Evolutionary conservation across 2,329 filamentous ascomycete species (phyloP), one percentile per base, ranked within the genome.

Genomic region (Scopulariopsis brevicaulis): DNA sequence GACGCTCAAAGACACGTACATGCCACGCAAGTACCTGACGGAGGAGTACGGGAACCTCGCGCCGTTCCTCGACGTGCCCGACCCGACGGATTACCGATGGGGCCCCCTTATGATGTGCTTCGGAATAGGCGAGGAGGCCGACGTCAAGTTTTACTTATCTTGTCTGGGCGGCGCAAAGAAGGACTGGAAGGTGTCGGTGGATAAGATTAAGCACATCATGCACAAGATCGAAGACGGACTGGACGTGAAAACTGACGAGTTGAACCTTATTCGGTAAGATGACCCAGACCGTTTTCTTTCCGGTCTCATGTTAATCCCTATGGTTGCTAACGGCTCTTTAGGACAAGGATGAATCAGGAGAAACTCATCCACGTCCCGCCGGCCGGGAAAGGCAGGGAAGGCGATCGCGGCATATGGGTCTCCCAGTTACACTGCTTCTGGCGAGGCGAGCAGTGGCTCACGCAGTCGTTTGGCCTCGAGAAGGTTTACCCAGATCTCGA

Each of bases 391-490:
- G n/a, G n/a, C n/a, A 48, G 24, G 46, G 18, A 25, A 10, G 35
- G 28, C 20, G 37, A 18, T 1, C 10, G 46, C 6, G 25, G 56
- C 6, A 35, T n/a, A 32, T 60, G 59, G 59, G 50, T 58, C 7
- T 55, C 53, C 18, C 53, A 56, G 6, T 3, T 4, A 14, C 18
- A 34, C n/a, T 60, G 59, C 37, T 55, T 56, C 53, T 60, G 59
- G 59, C 24, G 51, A 8, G 59, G 59, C 56, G 56, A 37, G 12
- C 14, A 56, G 4, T 60, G 59, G 59, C 46, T 60, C 37, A 58
- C 56, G 8, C 56, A 56, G 24, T 55, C 56, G 8, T 34, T 48
- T 24, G 22, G 56, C 10, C 46, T 60, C n/a, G 56, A 54, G 20
- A 46, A 35, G 15, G 20, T 37, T 6, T 58, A 60, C 46, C 59